Evolutionary conservation across 75 land plant genomes (phyloP).

Genomic region (Cryptomeria japonica): DNA sequence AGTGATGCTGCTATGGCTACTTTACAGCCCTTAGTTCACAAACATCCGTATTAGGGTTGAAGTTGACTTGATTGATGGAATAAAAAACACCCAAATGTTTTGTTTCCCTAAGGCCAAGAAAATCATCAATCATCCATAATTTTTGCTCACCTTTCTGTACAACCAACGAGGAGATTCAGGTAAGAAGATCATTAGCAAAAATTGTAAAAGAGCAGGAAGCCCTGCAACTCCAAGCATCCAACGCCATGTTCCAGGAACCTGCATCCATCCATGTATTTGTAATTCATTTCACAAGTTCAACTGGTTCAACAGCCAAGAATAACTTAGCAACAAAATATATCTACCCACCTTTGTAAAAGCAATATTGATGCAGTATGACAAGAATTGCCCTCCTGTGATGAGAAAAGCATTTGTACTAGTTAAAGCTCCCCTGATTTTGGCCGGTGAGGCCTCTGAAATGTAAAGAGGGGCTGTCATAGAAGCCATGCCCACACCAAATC

Average conservation of each 20-base stretch:
- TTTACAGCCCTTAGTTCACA: neutral
- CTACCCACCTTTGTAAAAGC: slow-evolving; percentile 67
- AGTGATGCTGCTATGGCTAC: neutral
- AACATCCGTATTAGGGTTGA: no score
- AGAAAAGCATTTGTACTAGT: slow-evolving; percentile 74
- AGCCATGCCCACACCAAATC: slow-evolving; percentile 83
- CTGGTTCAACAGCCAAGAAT: neutral
- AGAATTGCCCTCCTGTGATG: slow-evolving; percentile 83
- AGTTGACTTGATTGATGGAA: no score
- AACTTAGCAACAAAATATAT: neutral
- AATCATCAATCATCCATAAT: neutral
- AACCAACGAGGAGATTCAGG: slow-evolving; percentile 92
- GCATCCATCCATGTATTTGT: neutral
- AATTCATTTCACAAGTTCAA: neutral
- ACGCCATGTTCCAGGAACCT: slow-evolving; percentile 82
- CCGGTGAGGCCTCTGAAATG: slow-evolving; percentile 85
- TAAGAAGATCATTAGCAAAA: slow-evolving; percentile 52
- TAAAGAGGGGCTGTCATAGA: slow-evolving; percentile 88
- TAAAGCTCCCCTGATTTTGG: slow-evolving; percentile 72
- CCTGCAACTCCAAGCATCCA: slow-evolving; percentile 91
- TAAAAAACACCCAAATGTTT: neutral
- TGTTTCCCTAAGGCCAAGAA: neutral
- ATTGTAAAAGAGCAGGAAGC: slow-evolving; percentile 69
- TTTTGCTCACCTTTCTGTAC: slow-evolving; percentile 40
- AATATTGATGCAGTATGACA: slow-evolving; percentile 70